A percentile compares a stretch with the other conserved stretches of the same genome.
Conservation (phyloP, 257 asterid genomes). For the Scutellaria barbata region DNA sequence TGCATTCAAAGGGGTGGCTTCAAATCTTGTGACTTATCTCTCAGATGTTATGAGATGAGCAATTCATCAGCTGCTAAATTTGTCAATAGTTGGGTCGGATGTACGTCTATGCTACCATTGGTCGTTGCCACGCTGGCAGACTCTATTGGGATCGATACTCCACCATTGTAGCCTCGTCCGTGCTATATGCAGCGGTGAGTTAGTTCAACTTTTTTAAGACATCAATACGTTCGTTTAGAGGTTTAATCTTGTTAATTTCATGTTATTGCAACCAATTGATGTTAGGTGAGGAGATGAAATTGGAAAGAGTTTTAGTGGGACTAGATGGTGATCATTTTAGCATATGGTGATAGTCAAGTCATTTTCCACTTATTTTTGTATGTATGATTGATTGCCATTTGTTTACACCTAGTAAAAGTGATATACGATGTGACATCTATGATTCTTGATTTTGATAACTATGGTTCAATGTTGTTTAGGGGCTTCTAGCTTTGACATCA, state of each 20-base stretch:
- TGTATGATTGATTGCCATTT: background rate
- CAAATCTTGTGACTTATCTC: constrained; percentile 84
- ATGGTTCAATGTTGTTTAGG: constrained; percentile 46
- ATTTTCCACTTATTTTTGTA: constrained; percentile 39
- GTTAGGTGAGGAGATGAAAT: background rate
- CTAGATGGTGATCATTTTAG: constrained; percentile 30
- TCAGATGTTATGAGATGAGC: constrained; percentile 78
- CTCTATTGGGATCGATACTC: constrained; percentile 71
- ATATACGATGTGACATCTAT: background rate
- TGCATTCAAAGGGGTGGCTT: constrained; percentile 94
- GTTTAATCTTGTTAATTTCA: background rate
- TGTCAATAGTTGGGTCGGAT: constrained; percentile 85
- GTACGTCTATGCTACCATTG: constrained; percentile 82
- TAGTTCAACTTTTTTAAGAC: background rate
- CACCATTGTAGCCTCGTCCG: constrained; percentile 63
- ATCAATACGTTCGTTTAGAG: background rate
- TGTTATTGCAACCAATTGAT: background rate
- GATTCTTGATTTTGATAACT: background rate
- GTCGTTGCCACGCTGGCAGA: constrained; percentile 76
- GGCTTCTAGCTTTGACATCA: constrained; percentile 77
- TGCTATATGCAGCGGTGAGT: constrained; percentile 70
- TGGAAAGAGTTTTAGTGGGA: constrained; percentile 38
- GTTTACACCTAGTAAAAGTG: background rate
- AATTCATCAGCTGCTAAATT: constrained; percentile 87
- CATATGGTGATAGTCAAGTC: constrained; percentile 41